These are phyloP conservation scores for Pogostemon cablin DNA, from an alignment of 257 asterid genomes.

Conservation along the genomic window DNA sequence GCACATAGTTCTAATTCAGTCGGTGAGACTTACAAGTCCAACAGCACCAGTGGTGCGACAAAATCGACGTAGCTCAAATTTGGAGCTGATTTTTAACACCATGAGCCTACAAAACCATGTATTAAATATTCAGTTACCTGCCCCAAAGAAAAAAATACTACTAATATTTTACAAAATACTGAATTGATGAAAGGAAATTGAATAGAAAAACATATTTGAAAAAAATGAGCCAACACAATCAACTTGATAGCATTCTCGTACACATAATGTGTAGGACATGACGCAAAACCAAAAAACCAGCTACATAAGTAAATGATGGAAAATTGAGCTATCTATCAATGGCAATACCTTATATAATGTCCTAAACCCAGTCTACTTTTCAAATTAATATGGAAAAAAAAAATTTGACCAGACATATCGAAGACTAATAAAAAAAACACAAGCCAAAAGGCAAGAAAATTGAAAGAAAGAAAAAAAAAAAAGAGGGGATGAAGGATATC, in stretches of 20 bases:
- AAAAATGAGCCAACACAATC: constrained; percentile 21
- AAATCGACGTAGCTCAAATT: constrained; percentile 91
- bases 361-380: no score
- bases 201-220: not conserved
- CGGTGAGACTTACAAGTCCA: constrained; percentile 68
- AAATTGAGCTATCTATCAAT: constrained; percentile 1
- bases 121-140: constrained; percentile 26
- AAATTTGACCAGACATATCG: not conserved
- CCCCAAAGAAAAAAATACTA: not conserved
- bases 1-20: constrained; percentile 16
- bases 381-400: not conserved
- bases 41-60: constrained; percentile 95
- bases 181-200: not conserved
- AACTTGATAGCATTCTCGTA: not conserved
- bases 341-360: no score
- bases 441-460: no score
- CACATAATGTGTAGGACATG: no score
- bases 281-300: not conserved
- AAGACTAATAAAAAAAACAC: not conserved
- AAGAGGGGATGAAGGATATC: no score
- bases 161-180: not conserved
- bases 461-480: no score
- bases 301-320: not conserved
- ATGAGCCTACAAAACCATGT: constrained; percentile 67
- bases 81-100: constrained; percentile 93